These are phyloP conservation scores for Nitzschia palea DNA, from an alignment of 108 stramenopile genomes.

Conservation along the genomic window DNA sequence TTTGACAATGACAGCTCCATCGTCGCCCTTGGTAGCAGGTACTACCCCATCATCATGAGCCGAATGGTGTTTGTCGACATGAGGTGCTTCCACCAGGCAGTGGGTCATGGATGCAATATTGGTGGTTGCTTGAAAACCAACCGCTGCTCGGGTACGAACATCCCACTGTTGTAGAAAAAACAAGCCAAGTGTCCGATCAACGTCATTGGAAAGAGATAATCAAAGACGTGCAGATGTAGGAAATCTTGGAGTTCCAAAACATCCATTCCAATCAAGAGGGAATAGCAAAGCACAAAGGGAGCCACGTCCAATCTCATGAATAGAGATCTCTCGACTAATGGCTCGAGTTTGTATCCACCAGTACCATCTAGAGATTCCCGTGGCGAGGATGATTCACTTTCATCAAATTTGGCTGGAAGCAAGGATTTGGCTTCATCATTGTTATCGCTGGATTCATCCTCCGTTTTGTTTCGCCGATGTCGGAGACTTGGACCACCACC, in stretches of 20 bases:
- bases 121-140: conserved; percentile 35
- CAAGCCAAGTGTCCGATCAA: conserved; percentile 29
- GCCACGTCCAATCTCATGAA: conserved; percentile 51
- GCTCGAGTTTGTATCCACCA: conserved; percentile 31
- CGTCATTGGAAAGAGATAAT: conserved; percentile 25
- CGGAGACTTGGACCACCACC: background rate
- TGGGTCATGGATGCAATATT: conserved; percentile 27
- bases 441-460: background rate
- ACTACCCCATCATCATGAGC: conserved; percentile 29
- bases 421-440: background rate
- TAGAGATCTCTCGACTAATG: conserved; percentile 41
- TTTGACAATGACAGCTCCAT: conserved; percentile 23
- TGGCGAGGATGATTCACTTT: background rate
- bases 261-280: conserved; percentile 40
- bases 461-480: background rate
- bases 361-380: background rate
- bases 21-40: background rate
- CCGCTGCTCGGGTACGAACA: conserved; percentile 43
- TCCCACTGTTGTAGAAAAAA: conserved; percentile 50
- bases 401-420: background rate
- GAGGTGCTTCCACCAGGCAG: conserved; percentile 37
- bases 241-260: background rate
- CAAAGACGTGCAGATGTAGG: background rate
- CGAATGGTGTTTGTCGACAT: conserved; percentile 28
- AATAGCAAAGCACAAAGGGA: conserved; percentile 53